Base-by-base conservation (phyloP, 75 land plant species). In the Sequoiadendron giganteum region DNA sequence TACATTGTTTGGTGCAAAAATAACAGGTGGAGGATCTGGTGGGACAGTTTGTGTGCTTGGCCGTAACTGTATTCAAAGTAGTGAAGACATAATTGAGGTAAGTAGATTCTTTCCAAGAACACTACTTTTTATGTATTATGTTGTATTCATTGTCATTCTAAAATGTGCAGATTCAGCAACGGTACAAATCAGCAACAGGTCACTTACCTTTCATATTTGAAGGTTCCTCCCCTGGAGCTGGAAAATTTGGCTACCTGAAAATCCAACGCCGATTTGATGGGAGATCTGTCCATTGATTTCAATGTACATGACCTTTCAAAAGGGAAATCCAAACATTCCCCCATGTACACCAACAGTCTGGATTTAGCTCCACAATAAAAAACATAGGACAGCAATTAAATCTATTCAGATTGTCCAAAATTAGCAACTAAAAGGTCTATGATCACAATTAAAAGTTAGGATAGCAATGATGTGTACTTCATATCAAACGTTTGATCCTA, bases 21-120 rank as follows among this genome's bases (percentile, higher is more conserved):
- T 98, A 32, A 95, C 99, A 28, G 99, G 99, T 82, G 99, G 99
- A 54, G 98, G 99, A 6, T 96, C 95, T 30, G 99, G 99, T 83
- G 98, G 99, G 84, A 92, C 98, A 34, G 95, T 98, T 52, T 98
- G 99, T 88, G 94, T 96, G 19, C 89, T 98, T 61, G 96, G 98
- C 10, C 87, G 92, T 72, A 93, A 93, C 83, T 93, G 90, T 77
- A 56, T 92, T 38, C 61, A 78, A 56, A 95, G 95, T 89, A 92
- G 91, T 86, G 89, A 96, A 72, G 89, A 95, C 88, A 95, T 97
- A 86, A 70, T 94, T 19, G 92, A 97, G 96, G 99, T 96, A 88
- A 85, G 55, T 52, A 16, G 21, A 21, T 45, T 30, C 56, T 87
- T 81, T 36, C 83, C 6, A 65, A 19, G 36, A 39, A 77, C 42